Percentiles rank a stretch among this genome's conserved stretches.
Evolutionary conservation across 169 alveolate species (phyloP).

Genomic region (Cryptosporidium meleagridis): DNA sequence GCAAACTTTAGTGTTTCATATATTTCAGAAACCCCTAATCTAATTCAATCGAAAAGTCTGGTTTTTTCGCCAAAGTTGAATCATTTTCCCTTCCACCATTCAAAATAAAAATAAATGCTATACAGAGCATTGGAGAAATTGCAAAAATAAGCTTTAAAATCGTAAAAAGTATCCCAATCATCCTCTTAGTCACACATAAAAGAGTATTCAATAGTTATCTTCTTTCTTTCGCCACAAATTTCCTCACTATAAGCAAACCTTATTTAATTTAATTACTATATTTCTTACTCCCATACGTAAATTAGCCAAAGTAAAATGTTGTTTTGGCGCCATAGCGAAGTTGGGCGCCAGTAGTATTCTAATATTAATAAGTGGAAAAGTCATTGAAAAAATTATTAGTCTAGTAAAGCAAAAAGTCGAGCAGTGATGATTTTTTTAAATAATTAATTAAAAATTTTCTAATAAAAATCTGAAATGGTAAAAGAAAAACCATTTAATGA

Average conservation of each 20-base stretch:
- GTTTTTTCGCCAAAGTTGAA: constrained; percentile 35
- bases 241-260: background rate
- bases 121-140: constrained; percentile 47
- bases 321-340: no score
- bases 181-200: background rate
- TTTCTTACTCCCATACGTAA: no score
- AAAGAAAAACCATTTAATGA: background rate
- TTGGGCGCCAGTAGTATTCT: no score
- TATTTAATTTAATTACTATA: no score
- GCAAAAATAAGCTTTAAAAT: constrained; percentile 39
- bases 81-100: constrained; percentile 49
- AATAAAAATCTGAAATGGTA: background rate
- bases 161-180: constrained; percentile 46
- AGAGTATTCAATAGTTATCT: background rate
- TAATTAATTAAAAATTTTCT: no score
- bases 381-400: no score
- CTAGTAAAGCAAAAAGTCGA: no score
- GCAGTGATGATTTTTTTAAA: no score
- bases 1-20: background rate
- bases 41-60: constrained; percentile 58
- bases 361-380: no score
- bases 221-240: background rate
- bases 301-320: no score
- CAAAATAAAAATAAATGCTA: constrained; percentile 38
- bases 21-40: background rate